These are phyloP conservation scores for Fusarium pseudoanthophilum DNA, from an alignment of 2,329 filamentous ascomycete genomes.

Conservation along the genomic window DNA sequence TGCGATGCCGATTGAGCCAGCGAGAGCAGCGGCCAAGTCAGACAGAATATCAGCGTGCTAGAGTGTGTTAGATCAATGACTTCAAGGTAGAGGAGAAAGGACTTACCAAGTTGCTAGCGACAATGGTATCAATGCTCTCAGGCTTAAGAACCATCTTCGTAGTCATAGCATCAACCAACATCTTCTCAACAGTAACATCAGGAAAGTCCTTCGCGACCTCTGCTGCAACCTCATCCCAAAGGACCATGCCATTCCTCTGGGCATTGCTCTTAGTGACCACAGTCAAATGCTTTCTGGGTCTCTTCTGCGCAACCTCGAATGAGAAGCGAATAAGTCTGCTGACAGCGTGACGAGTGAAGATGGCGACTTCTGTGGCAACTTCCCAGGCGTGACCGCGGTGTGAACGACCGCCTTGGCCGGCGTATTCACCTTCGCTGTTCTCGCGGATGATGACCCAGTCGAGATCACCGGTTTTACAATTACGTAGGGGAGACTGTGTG, in stretches of 20 bases:
- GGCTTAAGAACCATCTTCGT: conserved; percentile 71
- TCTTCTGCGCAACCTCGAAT: conserved; percentile 67
- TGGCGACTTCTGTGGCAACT: conserved; percentile 68
- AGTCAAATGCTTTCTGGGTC: conserved; percentile 68
- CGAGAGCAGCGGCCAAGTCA: conserved; percentile 75
- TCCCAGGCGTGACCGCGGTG: conserved; percentile 69
- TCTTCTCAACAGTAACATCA: conserved; percentile 71
- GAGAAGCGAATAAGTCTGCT: conserved; percentile 71
- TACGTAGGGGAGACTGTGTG: conserved; percentile 65
- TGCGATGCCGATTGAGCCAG: conserved; percentile 77
- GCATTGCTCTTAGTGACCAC: conserved; percentile 75
- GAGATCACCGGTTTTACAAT: conserved; percentile 63
- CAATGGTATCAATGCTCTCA: conserved; percentile 69
- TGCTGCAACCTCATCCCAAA: conserved; percentile 72
- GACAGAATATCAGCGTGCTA: conserved; percentile 73
- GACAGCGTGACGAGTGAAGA: conserved; percentile 70
- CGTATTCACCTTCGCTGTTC: conserved; percentile 75
- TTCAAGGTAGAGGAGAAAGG: background rate
- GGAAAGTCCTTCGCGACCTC: conserved; percentile 67
- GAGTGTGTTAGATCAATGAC: background rate
- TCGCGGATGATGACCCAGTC: conserved; percentile 75
- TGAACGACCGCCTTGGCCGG: conserved; percentile 71
- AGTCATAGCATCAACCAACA: conserved; percentile 75
- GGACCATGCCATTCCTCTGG: conserved; percentile 73
- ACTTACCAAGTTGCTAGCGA: conserved; percentile 66